A percentile compares a stretch with the other conserved stretches of the same genome.
Conservation (phyloP, 1,284 basidiomycete species). For the Vanrija humicola region DNA sequence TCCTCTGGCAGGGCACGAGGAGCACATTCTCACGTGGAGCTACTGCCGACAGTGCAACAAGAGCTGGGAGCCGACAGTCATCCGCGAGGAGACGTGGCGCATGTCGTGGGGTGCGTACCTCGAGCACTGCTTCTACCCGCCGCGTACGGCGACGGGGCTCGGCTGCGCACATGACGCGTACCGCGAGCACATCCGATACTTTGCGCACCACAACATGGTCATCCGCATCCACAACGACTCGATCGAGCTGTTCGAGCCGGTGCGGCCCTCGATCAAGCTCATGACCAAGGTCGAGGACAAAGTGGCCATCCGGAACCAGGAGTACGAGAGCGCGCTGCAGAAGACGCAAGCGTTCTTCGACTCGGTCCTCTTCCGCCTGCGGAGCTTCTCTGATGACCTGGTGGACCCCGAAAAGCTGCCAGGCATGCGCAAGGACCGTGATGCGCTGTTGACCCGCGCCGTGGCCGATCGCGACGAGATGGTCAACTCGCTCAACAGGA, state of each 20-base stretch:
- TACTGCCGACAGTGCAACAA: conserved; percentile 77
- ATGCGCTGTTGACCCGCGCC: conserved; percentile 62
- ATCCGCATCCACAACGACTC: conserved; percentile 86
- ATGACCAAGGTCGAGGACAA: conserved; percentile 79
- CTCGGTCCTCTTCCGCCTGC: conserved; percentile 52
- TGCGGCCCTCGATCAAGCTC: conserved; percentile 83
- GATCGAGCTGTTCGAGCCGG: conserved; percentile 76
- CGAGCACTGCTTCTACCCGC: conserved; percentile 63
- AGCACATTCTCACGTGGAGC: conserved; percentile 87
- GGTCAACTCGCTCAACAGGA: conserved; percentile 66
- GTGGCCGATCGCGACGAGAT: conserved; percentile 73
- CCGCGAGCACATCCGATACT: conserved; percentile 88
- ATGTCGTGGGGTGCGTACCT: conserved; percentile 50
- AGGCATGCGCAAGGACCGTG: conserved; percentile 33
- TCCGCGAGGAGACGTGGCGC: conserved; percentile 84
- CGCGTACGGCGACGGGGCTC: conserved; percentile 62
- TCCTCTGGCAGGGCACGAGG: conserved; percentile 53
- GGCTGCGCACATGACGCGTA: conserved; percentile 93
- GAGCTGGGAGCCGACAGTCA: conserved; percentile 79
- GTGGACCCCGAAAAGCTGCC: conserved; percentile 45
- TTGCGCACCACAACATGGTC: conserved; percentile 63
- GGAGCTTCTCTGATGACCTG: conserved; percentile 43
- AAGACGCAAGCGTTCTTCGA: conserved; percentile 63
- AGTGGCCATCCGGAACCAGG: conserved; percentile 81
- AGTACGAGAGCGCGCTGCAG: conserved; percentile 72